A percentile compares a stretch with the other conserved stretches of the same genome.
These are phyloP conservation scores for Melocanna baccifera DNA, from an alignment of 176 grass and related monocot species.

Conservation along the genomic window DNA sequence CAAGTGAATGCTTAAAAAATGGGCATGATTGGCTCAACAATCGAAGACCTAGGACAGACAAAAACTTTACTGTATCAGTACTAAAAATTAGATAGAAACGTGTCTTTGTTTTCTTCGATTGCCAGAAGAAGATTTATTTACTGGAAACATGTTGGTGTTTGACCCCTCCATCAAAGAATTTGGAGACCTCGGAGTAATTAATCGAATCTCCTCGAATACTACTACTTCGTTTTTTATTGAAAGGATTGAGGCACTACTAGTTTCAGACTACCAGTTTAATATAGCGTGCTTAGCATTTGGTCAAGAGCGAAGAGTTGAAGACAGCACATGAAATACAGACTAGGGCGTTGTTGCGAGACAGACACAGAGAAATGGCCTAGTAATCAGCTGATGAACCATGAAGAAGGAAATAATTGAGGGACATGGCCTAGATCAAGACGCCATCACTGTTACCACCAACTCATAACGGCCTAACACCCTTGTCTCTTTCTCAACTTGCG, in stretches of 20 bases:
- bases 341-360: neutral
- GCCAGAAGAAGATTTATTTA: neutral
- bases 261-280: constrained; percentile 14
- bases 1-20: neutral
- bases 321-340: neutral
- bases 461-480: constrained; percentile 27
- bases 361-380: neutral
- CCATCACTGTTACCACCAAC: constrained; percentile 19
- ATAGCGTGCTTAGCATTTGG: neutral
- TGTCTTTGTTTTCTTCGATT: neutral
- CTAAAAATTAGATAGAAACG: neutral
- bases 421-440: neutral
- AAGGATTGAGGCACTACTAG: neutral
- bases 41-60: neutral
- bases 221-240: neutral
- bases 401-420: constrained; percentile 23
- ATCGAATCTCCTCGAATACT: constrained; percentile 21
- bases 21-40: neutral
- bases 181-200: neutral
- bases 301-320: neutral
- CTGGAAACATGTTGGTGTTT: neutral
- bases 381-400: neutral
- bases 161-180: neutral
- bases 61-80: neutral
- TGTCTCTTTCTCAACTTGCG: constrained; percentile 42